Base-by-base conservation (phyloP, 1,284 basidiomycete genomes). In the Mixia osmundae region DNA sequence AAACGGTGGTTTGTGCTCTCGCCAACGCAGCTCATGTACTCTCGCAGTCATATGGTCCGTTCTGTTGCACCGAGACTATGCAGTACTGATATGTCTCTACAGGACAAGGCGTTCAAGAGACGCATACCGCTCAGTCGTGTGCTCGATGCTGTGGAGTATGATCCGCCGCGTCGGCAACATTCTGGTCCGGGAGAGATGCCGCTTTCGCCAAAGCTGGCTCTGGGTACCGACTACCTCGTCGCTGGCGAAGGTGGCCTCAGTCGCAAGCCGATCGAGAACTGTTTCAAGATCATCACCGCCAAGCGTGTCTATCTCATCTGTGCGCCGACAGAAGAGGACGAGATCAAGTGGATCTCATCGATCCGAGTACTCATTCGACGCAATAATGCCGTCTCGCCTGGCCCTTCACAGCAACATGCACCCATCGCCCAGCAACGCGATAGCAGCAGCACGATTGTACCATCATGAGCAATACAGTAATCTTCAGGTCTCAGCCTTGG, bases 261-360 rank as follows among this genome's bases (percentile, higher is more conserved):
- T 25, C 30, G 32, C 20, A 36, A 40, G 20, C 12, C 26, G 5
- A 27, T 56, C 20, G 57, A 61, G 30, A 65, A 75, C 53, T 79
- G 76, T 35, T 94, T 97, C 69, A 83, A 91, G 60, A 76, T 97
- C 43, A 77, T 97, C 47, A 95, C 85, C 22, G 85, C 83, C 40
- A 87, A 89, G 57, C 69, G 83, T 38, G 75, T 77, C 16, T 65
- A 82, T 44, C 58, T 94, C 40, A 64, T 95, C 15, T 94, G 85
- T 50, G 91, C 89, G 8, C 89, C 91, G 3, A 76, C 69, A 39
- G 91, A 97, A 57, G 91, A 95, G 49, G 89, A 97, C 49, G 91
- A 97, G 60, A 91, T 97, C 57, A 79, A 78, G 55, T 99, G 91
- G 91, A 63, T 97, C 28, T 82, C 82, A 30, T 83, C 87, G 7